Evolutionary conservation across 2,329 filamentous ascomycete species (phyloP).

Genomic region (Pseudogymnoascus sp.): DNA sequence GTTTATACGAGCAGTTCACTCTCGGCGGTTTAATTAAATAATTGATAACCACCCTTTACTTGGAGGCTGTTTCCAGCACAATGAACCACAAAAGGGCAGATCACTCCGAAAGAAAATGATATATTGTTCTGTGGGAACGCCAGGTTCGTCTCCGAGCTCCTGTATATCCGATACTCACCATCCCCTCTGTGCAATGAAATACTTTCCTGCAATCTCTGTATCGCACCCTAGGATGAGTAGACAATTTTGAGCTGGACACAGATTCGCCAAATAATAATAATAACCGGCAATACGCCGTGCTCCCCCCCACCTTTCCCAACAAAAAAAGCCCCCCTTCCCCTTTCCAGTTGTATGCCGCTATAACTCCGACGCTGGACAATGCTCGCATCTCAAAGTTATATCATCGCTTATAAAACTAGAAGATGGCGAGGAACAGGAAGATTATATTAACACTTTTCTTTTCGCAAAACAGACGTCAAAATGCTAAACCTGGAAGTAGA

Average conservation of each 20-base stretch:
- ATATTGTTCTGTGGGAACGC: neutral
- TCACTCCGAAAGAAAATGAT: neutral
- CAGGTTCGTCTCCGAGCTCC: neutral
- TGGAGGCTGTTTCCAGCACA: neutral
- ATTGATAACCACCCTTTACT: neutral
- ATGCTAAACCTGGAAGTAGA: neutral
- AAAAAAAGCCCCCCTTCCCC: neutral
- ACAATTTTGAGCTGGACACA: neutral
- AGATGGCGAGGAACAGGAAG: neutral
- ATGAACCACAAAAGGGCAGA: neutral
- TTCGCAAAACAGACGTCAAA: neutral
- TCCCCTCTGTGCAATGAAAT: neutral
- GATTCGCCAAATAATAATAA: neutral
- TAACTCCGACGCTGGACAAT: neutral
- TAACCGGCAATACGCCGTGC: neutral
- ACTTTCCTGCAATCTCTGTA: neutral
- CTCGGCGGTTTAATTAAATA: neutral
- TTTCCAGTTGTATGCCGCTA: neutral
- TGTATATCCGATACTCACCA: neutral
- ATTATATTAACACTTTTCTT: neutral
- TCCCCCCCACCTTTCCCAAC: neutral
- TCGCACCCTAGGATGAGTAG: neutral
- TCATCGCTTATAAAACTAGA: neutral
- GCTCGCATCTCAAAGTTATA: constrained; percentile 3
- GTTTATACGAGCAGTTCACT: neutral